Percentiles rank a stretch among this genome's conserved stretches.
phyloP scores from a whole-genome alignment of 352 stramenopile species.

The Blastocystis sp. region DNA sequence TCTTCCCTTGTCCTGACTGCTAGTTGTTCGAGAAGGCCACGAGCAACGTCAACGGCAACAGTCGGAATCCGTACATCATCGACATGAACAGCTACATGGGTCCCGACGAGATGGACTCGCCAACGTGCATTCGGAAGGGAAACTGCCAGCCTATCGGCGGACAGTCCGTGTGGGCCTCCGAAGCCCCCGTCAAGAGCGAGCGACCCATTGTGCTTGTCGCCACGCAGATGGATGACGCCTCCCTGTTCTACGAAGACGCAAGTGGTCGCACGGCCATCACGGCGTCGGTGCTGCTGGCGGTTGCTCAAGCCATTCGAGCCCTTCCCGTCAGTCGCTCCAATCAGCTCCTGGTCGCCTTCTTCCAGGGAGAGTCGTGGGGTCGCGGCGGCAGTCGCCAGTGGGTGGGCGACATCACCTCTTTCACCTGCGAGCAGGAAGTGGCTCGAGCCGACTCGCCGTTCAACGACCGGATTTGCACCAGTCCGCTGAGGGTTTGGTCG shows the following conservation, averaged over 20 bases:
- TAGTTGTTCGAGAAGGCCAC: not conserved
- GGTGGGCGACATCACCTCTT: conserved; percentile 3
- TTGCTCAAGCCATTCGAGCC: not conserved
- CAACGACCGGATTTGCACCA: conserved; percentile 43
- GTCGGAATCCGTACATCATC: conserved; percentile 37
- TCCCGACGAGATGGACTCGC: conserved; percentile 19
- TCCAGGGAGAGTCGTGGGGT: conserved; percentile 48
- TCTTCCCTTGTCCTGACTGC: not conserved
- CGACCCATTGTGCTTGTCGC: conserved; percentile 11
- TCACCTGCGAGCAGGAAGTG: conserved; percentile 12
- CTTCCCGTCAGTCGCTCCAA: not conserved
- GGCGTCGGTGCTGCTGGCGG: conserved; percentile 19
- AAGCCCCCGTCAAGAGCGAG: not conserved
- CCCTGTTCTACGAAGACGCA: not conserved
- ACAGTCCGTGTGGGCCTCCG: conserved; percentile 21
- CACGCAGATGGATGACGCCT: not conserved
- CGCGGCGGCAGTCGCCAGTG: conserved; percentile 16
- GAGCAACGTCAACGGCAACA: not conserved
- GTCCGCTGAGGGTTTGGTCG: conserved; percentile 1
- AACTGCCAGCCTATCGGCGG: conserved; percentile 30
- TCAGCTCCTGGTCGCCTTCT: conserved; percentile 46
- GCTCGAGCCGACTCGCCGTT: not conserved
- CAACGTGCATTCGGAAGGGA: not conserved
- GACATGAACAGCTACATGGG: conserved; percentile 50
- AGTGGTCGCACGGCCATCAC: not conserved